A percentile compares a stretch with the other conserved stretches of the same genome.
Evolutionary conservation across 2,329 filamentous ascomycete species (phyloP).

Genomic region (Aspergillus ochraceoroseus): DNA sequence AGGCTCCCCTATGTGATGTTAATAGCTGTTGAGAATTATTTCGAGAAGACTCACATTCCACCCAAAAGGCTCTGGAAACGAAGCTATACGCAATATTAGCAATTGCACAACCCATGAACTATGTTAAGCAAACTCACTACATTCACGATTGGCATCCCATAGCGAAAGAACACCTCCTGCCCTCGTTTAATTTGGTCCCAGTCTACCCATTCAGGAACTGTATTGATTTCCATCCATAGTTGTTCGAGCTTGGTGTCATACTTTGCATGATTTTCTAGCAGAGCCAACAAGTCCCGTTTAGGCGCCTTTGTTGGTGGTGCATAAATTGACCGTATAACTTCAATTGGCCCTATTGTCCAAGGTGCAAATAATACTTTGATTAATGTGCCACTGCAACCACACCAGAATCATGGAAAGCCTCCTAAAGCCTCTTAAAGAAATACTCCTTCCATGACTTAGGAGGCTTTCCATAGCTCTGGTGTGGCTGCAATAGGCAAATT

Average conservation of each 20-base stretch:
- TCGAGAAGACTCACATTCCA: constrained; percentile 24
- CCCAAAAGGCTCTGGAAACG: constrained; percentile 31
- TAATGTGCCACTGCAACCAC: no score
- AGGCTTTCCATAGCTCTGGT: no score
- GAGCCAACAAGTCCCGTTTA: constrained; percentile 57
- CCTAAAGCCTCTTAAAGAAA: no score
- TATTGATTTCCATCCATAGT: constrained; percentile 64
- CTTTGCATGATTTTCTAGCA: constrained; percentile 56
- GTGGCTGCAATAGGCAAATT: no score
- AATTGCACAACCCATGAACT: neutral
- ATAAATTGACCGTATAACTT: no score
- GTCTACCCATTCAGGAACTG: constrained; percentile 68
- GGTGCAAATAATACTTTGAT: no score
- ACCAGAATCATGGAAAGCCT: no score
- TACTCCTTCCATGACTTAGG: no score
- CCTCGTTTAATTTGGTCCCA: constrained; percentile 70
- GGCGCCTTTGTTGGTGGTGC: constrained; percentile 23
- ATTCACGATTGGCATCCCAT: constrained; percentile 62
- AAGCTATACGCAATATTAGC: constrained; percentile 21
- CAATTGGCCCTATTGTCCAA: no score
- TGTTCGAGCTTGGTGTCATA: constrained; percentile 53
- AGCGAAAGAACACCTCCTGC: constrained; percentile 73
- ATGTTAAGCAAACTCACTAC: constrained; percentile 31
- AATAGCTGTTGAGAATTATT: neutral
- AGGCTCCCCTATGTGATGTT: constrained; percentile 53